Evolutionary conservation across 2,329 filamentous ascomycete genomes (phyloP).

Genomic region (Alternaria longipes): DNA sequence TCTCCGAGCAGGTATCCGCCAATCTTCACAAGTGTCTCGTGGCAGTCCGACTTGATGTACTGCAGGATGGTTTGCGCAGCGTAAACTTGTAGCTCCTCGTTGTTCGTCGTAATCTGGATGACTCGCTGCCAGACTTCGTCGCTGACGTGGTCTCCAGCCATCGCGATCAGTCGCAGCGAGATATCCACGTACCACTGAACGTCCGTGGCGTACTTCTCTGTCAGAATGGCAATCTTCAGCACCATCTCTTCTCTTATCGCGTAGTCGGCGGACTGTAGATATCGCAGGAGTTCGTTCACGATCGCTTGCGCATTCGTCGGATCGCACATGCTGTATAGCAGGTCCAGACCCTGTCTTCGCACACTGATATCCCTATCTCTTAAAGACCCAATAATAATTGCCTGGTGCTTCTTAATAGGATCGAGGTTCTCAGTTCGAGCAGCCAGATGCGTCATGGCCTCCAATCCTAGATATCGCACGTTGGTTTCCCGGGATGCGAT

Average conservation of each 20-base stretch:
- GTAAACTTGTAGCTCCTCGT: conserved; percentile 96
- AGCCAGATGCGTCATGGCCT: conserved; percentile 98
- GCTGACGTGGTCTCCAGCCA: conserved; percentile 97
- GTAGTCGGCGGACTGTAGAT: conserved; percentile 95
- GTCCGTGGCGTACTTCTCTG: conserved; percentile 97
- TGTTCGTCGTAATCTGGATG: conserved; percentile 98
- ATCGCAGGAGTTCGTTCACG: conserved; percentile 91
- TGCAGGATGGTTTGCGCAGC: conserved; percentile 92
- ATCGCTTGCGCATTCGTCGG: conserved; percentile 92
- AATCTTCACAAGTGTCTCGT: conserved; percentile 97
- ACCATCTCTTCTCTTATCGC: conserved; percentile 99
- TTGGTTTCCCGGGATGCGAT: conserved; percentile 98
- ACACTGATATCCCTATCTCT: conserved; percentile 98
- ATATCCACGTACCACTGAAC: conserved; percentile 99
- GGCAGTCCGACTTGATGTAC: conserved; percentile 94
- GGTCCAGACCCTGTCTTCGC: conserved; percentile 89
- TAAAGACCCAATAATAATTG: conserved; percentile 91
- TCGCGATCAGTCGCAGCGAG: conserved; percentile 89
- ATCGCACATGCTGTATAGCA: conserved; percentile 99
- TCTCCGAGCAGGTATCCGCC: conserved; percentile 95
- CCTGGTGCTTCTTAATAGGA: conserved; percentile 97
- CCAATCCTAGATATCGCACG: conserved; percentile 91
- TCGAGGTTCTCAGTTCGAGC: conserved; percentile 92
- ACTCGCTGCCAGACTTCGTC: conserved; percentile 99
- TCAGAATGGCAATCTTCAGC: conserved; percentile 96